A percentile compares a stretch with the other conserved stretches of the same genome.
Evolutionary conservation across 176 grass and related monocot genomes (phyloP).

Genomic region (Metroxylon sagu): DNA sequence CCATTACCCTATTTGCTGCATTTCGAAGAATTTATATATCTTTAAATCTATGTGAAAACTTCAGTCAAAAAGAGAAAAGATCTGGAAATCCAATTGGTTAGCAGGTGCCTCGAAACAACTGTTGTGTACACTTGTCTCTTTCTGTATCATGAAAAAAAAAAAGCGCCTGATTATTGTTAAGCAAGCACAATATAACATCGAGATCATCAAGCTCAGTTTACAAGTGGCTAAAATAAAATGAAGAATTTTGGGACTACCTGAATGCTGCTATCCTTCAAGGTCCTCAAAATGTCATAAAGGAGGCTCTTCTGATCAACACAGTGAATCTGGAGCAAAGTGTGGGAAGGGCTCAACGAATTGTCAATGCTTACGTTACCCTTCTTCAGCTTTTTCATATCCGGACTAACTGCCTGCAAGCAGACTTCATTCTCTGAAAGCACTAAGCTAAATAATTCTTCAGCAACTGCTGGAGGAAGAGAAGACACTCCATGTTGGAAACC

Average conservation of each 20-base stretch:
- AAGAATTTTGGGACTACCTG: constrained; percentile 25
- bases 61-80: no score
- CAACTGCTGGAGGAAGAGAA: constrained; percentile 53
- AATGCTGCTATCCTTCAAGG: constrained; percentile 81
- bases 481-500: constrained; percentile 88
- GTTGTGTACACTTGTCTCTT: no score
- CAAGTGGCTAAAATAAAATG: no score
- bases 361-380: constrained; percentile 67
- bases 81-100: no score
- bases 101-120: no score
- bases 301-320: constrained; percentile 91
- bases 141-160: no score
- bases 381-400: constrained; percentile 63
- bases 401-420: constrained; percentile 33
- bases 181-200: no score
- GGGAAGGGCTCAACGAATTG: constrained; percentile 55
- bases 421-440: constrained; percentile 61
- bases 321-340: constrained; percentile 76
- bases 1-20: no score
- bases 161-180: no score
- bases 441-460: constrained; percentile 56
- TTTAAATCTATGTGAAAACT: no score
- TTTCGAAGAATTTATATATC: no score
- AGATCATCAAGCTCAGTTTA: no score
- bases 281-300: constrained; percentile 88